These are phyloP conservation scores for Xanthoconium stramineum DNA, from an alignment of 768 basidiomycete genomes.

Conservation along the genomic window DNA sequence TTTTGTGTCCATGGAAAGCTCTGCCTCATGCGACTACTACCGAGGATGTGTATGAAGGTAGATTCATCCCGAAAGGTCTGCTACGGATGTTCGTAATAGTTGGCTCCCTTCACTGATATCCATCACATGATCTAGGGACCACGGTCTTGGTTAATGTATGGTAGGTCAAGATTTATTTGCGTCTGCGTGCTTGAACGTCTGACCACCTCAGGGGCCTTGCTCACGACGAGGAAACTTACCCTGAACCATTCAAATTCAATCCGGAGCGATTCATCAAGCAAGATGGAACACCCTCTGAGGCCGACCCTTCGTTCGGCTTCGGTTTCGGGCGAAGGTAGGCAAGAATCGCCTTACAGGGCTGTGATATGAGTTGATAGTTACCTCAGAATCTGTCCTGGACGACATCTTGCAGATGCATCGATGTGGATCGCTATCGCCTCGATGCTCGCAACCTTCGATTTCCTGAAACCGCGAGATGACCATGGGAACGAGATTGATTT, in stretches of 20 bases:
- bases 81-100: not conserved
- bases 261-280: conserved; percentile 38
- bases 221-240: conserved; percentile 37
- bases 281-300: conserved; percentile 14
- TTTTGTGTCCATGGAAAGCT: conserved; percentile 6
- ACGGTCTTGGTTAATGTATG: conserved; percentile 24
- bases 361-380: not conserved
- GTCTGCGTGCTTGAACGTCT: not conserved
- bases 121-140: conserved; percentile 8
- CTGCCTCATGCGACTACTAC: conserved; percentile 21
- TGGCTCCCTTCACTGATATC: not conserved
- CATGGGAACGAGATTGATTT: conserved; percentile 23
- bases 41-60: conserved; percentile 25
- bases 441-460: conserved; percentile 25
- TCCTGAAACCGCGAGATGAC: conserved; percentile 22
- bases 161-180: conserved; percentile 5
- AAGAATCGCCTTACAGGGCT: not conserved
- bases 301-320: conserved; percentile 11
- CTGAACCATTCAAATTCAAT: conserved; percentile 38
- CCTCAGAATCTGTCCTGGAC: conserved; percentile 23
- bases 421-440: conserved; percentile 25
- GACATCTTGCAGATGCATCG: conserved; percentile 20
- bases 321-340: conserved; percentile 27
- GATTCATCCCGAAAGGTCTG: conserved; percentile 24
- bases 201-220: conserved; percentile 35